Percentiles rank a stretch among this genome's conserved stretches.
These are phyloP conservation scores for Starmerella bombicola DNA, from an alignment of 805 yeast species.

Conservation along the genomic window DNA sequence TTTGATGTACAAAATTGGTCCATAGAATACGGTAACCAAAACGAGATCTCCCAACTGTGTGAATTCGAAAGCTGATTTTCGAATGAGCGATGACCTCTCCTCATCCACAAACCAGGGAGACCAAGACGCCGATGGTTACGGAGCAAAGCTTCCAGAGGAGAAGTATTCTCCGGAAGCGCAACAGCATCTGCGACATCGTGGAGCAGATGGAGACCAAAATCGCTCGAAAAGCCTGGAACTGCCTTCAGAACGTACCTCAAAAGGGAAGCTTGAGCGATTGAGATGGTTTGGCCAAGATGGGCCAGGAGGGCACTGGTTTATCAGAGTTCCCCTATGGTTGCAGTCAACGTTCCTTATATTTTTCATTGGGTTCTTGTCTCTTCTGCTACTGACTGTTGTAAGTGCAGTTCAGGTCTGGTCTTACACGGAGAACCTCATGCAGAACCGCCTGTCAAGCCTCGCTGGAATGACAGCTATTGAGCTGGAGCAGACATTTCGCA, in stretches of 20 bases:
- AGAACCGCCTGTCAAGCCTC: constrained; percentile 12
- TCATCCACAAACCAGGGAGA: too few relatives aligned
- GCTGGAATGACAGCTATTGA: constrained; percentile 19
- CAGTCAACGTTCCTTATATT: constrained; percentile 18
- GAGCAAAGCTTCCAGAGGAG: too few relatives aligned
- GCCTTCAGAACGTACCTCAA: neutral
- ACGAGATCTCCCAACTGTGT: too few relatives aligned
- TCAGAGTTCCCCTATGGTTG: constrained; percentile 19
- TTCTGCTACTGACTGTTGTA: constrained; percentile 12
- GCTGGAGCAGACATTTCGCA: constrained; percentile 11
- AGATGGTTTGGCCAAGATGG: constrained; percentile 5
- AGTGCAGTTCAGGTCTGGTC: constrained; percentile 16
- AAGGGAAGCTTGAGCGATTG: neutral
- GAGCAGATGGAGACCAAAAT: neutral
- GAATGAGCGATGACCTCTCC: too few relatives aligned
- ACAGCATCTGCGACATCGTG: too few relatives aligned
- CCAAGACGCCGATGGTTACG: too few relatives aligned
- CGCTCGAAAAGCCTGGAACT: neutral
- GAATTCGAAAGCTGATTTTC: too few relatives aligned
- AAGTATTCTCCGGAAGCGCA: too few relatives aligned
- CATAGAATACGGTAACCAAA: too few relatives aligned
- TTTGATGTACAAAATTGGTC: too few relatives aligned
- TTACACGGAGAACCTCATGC: constrained; percentile 15
- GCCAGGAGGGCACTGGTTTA: constrained; percentile 15
- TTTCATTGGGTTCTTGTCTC: constrained; percentile 15